Percentiles rank a stretch among this genome's conserved stretches.
phyloP scores from a whole-genome alignment of 2,329 filamentous ascomycete genomes.

The Exophiala alcalophila region DNA sequence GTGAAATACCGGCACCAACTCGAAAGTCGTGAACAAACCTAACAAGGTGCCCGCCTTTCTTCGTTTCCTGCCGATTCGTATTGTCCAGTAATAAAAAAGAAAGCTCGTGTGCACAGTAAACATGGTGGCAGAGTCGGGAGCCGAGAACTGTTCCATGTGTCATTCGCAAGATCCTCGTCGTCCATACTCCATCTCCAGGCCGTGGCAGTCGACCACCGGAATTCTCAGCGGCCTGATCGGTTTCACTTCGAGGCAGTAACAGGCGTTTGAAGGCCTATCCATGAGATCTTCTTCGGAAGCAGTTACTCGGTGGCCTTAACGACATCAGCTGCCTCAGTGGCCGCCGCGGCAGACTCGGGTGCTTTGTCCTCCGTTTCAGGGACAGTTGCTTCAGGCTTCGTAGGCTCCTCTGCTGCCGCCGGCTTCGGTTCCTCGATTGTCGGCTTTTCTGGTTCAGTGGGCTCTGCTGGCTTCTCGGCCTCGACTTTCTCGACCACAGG shows the following conservation, averaged over 20 bases:
- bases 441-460: slow-evolving; percentile 4
- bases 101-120: slow-evolving; percentile 1
- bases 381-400: slow-evolving; percentile 14
- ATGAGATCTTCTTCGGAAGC: no score
- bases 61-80: neutral
- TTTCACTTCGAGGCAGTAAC: no score
- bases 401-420: slow-evolving; percentile 7
- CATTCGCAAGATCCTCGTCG: no score
- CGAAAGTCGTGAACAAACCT: neutral
- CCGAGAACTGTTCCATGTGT: neutral
- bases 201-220: no score
- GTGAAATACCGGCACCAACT: neutral
- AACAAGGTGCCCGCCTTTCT: neutral
- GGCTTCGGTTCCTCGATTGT: slow-evolving; percentile 12
- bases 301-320: slow-evolving; percentile 28
- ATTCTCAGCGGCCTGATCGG: no score
- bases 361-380: slow-evolving; percentile 27
- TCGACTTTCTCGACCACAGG: no score
- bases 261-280: no score
- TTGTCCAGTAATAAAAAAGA: slow-evolving; percentile 3
- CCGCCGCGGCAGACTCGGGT: slow-evolving; percentile 25
- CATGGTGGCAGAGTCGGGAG: neutral
- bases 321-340: slow-evolving; percentile 26
- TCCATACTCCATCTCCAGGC: no score
- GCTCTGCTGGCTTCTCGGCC: slow-evolving; percentile 10